phyloP scores from a whole-genome alignment of 495 filamentous ascomycete genomes.

The Xylaria sp. region DNA sequence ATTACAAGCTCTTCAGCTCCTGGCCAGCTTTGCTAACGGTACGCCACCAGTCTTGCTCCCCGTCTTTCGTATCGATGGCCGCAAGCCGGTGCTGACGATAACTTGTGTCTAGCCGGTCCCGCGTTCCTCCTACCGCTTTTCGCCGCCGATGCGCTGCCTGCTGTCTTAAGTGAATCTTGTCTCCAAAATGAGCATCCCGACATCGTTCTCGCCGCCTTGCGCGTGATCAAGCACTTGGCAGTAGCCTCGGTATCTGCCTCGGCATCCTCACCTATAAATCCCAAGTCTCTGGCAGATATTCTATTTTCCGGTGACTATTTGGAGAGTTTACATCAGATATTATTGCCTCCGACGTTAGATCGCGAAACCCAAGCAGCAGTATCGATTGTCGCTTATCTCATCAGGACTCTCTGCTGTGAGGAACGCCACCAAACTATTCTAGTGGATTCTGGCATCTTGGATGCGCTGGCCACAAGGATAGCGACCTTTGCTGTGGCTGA shows the following conservation, averaged over 20 bases:
- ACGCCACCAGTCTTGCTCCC: conserved; percentile 33
- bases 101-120: conserved; percentile 71
- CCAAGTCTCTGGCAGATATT: conserved; percentile 59
- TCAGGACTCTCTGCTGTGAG: conserved; percentile 67
- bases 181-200: conserved; percentile 67
- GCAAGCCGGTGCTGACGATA: conserved; percentile 15
- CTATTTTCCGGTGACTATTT: conserved; percentile 69
- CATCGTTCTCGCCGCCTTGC: conserved; percentile 74
- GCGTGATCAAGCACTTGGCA: conserved; percentile 74
- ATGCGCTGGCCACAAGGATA: conserved; percentile 78
- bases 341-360: conserved; percentile 64
- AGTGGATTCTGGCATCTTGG: conserved; percentile 75
- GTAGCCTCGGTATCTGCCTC: conserved; percentile 63
- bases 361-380: conserved; percentile 68
- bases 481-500: conserved; percentile 74
- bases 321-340: conserved; percentile 65
- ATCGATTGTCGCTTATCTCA: conserved; percentile 68
- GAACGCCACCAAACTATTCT: conserved; percentile 72
- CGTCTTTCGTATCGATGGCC: background rate
- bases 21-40: conserved; percentile 88
- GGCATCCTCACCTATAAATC: conserved; percentile 39
- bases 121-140: conserved; percentile 78
- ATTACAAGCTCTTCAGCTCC: conserved; percentile 79
- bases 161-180: conserved; percentile 70
- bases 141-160: conserved; percentile 66